Evolutionary conservation across 768 basidiomycete genomes (phyloP).

Genomic region (Pleurotus giganteus): DNA sequence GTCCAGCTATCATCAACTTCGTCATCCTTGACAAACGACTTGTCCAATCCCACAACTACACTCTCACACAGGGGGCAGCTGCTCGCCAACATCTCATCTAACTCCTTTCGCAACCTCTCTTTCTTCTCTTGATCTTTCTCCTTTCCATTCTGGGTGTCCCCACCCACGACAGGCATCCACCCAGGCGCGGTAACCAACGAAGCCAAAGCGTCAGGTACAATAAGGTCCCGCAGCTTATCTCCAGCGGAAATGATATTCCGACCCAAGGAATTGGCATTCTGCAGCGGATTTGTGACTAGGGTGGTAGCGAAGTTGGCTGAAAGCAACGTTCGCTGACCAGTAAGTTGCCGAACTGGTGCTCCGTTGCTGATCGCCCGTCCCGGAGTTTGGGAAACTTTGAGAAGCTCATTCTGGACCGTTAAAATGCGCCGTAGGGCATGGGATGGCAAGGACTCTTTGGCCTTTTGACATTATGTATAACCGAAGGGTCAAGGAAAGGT

Average conservation of each 20-base stretch:
- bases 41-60: constrained; percentile 81
- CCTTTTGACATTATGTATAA: constrained; percentile 45
- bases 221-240: constrained; percentile 86
- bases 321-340: constrained; percentile 61
- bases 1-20: constrained; percentile 80
- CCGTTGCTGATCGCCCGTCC: constrained; percentile 23
- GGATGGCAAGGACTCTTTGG: constrained; percentile 87
- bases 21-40: constrained; percentile 78
- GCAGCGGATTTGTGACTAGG: constrained; percentile 45
- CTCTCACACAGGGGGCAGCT: constrained; percentile 94
- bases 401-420: constrained; percentile 78
- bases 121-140: constrained; percentile 58
- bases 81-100: constrained; percentile 87
- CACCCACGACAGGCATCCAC: constrained; percentile 74
- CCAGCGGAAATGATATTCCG: constrained; percentile 85
- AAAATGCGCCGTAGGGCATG: constrained; percentile 82
- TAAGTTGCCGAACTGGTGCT: constrained; percentile 36
- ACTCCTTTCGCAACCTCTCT: constrained; percentile 75
- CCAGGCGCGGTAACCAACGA: constrained; percentile 74
- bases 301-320: constrained; percentile 66
- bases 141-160: constrained; percentile 44
- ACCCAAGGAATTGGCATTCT: constrained; percentile 68
- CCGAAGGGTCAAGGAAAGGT: neutral
- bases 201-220: constrained; percentile 91
- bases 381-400: constrained; percentile 44